A percentile compares a stretch with the other conserved stretches of the same genome.
Conservation (phyloP, 805 yeast species). For the Teunomyces kruisii region DNA sequence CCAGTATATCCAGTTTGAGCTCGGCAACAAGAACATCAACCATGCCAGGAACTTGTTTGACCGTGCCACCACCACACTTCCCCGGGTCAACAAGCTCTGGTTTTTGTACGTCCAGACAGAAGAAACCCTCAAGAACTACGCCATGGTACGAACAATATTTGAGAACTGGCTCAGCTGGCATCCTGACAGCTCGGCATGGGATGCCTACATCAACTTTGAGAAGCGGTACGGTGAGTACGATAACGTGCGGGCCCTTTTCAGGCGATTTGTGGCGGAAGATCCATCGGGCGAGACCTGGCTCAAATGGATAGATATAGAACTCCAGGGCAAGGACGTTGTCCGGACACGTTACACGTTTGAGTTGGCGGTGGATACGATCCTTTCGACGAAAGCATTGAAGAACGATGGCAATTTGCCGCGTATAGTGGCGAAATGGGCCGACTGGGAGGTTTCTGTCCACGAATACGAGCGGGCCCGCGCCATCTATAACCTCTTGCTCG, state of each 20-base stretch:
- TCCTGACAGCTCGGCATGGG: conserved; percentile 71
- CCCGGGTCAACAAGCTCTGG: conserved; percentile 86
- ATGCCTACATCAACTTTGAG: conserved; percentile 71
- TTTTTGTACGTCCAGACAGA: conserved; percentile 78
- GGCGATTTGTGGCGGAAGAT: conserved; percentile 45
- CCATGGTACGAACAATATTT: conserved; percentile 63
- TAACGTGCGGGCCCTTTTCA: conserved; percentile 59
- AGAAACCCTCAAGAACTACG: conserved; percentile 66
- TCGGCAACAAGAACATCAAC: conserved; percentile 68
- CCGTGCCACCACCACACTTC: conserved; percentile 70
- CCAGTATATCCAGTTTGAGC: conserved; percentile 75
- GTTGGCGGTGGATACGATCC: conserved; percentile 52
- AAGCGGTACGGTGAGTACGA: conserved; percentile 57
- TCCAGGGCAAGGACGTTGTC: conserved; percentile 34
- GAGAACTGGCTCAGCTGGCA: conserved; percentile 81
- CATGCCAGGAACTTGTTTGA: conserved; percentile 88
- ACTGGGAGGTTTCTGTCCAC: conserved; percentile 62
- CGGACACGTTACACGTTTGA: conserved; percentile 64
- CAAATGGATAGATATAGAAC: conserved; percentile 74
- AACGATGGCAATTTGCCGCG: conserved; percentile 30
- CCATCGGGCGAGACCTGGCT: conserved; percentile 64
- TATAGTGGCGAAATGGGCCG: conserved; percentile 56
- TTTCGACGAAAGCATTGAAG: conserved; percentile 3
- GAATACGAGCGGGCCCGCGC: conserved; percentile 65
- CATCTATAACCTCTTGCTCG: conserved; percentile 52